Percentiles rank a stretch among this genome's conserved stretches.
phyloP scores from a whole-genome alignment of 352 stramenopile genomes.

The Pythium vanterpoolii region DNA sequence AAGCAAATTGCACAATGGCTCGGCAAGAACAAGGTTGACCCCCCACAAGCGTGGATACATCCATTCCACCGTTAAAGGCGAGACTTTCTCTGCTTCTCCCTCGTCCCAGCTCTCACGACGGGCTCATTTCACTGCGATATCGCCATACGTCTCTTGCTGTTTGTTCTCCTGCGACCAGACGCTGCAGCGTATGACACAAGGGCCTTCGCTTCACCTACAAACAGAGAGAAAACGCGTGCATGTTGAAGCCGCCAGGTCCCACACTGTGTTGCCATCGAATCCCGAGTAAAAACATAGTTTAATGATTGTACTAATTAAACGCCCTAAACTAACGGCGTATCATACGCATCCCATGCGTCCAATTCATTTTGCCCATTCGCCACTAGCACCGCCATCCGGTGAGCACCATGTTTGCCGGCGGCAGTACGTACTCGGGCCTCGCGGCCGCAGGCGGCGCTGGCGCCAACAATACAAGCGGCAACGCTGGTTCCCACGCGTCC shows the following conservation, averaged over 20 bases:
- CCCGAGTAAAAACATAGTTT: not conserved
- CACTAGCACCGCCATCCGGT: not conserved
- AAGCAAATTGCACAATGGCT: not conserved
- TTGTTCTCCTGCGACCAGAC: not conserved
- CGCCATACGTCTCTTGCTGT: not conserved
- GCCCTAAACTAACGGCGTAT: constrained; percentile 1
- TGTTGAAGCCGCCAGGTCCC: not conserved
- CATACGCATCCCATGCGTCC: not conserved
- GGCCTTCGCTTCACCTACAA: not conserved
- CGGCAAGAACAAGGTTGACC: not conserved
- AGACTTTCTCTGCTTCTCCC: not conserved
- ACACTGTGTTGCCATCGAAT: not conserved
- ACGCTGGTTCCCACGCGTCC: not conserved
- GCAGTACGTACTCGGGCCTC: constrained; percentile 19
- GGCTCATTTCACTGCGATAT: not conserved
- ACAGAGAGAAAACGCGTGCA: not conserved
- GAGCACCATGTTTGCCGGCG: constrained; percentile 16
- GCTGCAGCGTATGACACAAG: not conserved
- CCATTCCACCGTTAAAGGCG: not conserved
- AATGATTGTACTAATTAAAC: not conserved
- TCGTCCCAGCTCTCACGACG: not conserved
- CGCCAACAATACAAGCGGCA: constrained; percentile 1
- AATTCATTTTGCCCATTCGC: not conserved
- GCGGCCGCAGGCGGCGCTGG: constrained; percentile 4
- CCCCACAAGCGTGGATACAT: not conserved